A percentile compares a stretch with the other conserved stretches of the same genome.
Evolutionary conservation across 768 basidiomycete genomes (phyloP).

Genomic region (Serendipita sp.): DNA sequence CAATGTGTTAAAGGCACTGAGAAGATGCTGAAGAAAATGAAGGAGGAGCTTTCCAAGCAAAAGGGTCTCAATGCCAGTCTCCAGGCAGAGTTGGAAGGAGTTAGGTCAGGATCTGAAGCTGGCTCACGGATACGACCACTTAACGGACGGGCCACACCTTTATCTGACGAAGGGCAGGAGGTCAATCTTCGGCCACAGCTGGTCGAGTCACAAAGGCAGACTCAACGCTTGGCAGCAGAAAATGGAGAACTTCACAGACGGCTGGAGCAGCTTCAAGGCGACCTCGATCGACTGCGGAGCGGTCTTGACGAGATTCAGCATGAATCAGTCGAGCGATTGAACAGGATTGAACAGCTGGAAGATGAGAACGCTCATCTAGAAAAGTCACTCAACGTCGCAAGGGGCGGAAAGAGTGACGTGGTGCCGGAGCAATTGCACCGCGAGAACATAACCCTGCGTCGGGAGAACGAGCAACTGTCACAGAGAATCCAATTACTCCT

Average conservation of each 20-base stretch:
- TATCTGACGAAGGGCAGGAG: constrained; percentile 55
- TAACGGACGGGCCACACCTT: constrained; percentile 69
- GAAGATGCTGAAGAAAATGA: constrained; percentile 94
- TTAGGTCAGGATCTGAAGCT: constrained; percentile 45
- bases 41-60: constrained; percentile 86
- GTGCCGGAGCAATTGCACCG: constrained; percentile 64
- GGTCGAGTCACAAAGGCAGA: constrained; percentile 62
- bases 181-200: constrained; percentile 46
- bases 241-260: constrained; percentile 64
- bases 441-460: constrained; percentile 64
- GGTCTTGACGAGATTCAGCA: constrained; percentile 55
- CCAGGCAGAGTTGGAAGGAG: constrained; percentile 66
- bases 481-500: constrained; percentile 82
- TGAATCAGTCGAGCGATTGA: constrained; percentile 62
- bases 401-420: constrained; percentile 63
- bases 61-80: constrained; percentile 66
- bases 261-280: constrained; percentile 57
- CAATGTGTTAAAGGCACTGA: constrained; percentile 98
- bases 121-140: constrained; percentile 33
- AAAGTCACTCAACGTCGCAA: constrained; percentile 43
- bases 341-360: constrained; percentile 64
- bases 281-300: constrained; percentile 55
- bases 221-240: constrained; percentile 52
- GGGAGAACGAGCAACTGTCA: constrained; percentile 78
- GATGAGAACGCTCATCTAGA: constrained; percentile 65